Conservation (phyloP, 257 asterid genomes). For the Salvia hispanica region DNA sequence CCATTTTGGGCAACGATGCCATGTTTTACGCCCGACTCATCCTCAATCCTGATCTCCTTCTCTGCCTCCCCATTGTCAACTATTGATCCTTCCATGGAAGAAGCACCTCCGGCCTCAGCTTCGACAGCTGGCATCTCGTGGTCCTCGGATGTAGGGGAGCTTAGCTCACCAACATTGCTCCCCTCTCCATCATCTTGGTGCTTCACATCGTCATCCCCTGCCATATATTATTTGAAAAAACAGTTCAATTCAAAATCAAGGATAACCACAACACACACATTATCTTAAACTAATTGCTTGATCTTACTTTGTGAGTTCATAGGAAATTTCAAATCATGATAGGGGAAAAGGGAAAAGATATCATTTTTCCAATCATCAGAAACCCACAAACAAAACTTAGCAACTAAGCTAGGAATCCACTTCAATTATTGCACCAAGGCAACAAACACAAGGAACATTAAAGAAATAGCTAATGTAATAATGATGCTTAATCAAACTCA, state of each 20-base stretch:
- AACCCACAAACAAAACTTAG: slow-evolving; percentile 9
- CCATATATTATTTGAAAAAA: slow-evolving; percentile 37
- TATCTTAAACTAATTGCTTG: neutral
- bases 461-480: too few relatives aligned
- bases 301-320: neutral
- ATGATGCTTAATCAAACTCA: too few relatives aligned
- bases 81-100: neutral
- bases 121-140: slow-evolving; percentile 5
- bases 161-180: too few relatives aligned
- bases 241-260: neutral
- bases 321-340: neutral
- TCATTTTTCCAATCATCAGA: neutral
- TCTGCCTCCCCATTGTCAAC: neutral
- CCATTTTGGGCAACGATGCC: slow-evolving; percentile 33
- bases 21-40: slow-evolving; percentile 33
- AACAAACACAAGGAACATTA: neutral
- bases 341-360: slow-evolving; percentile 1
- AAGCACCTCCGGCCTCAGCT: slow-evolving; percentile 9
- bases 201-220: slow-evolving; percentile 55
- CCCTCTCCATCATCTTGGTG: neutral
- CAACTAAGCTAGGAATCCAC: neutral
- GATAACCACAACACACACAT: too few relatives aligned
- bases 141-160: too few relatives aligned
- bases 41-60: slow-evolving; percentile 36
- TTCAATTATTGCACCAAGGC: slow-evolving; percentile 1